Evolutionary conservation across 495 filamentous ascomycete species (phyloP), one percentile per base, ranked within the genome.

Genomic region (Neurospora cerealis): DNA sequence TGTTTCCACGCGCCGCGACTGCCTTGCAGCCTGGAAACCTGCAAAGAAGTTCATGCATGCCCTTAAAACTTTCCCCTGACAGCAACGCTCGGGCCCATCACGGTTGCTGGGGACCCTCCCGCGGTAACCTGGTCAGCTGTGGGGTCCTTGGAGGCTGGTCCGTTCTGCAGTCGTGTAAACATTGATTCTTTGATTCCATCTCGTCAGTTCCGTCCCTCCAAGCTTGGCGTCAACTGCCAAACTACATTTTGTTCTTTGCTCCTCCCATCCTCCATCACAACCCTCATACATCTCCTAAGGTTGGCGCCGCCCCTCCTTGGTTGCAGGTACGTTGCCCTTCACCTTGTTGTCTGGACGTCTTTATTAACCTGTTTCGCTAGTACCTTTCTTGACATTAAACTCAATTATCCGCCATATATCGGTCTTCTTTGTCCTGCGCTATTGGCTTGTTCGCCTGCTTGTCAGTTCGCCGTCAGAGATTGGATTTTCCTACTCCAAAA

Each of bases 361-460:
- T 74, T 77, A 76, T 79, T 81, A 77, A 80, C 74, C 19, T 66
- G n/a, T 24, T 48, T 72, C 24, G 37, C 72, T 36, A 48, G 44
- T 41, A 78, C 69, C 24, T 32, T 62, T 62, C 5, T 32, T 5
- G 3, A 15, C 54, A 7, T 17, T 28, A 8, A 17, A 32, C 24
- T 32, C 54, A 7, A 28, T 15, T 17, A 76, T 73, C 24, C 37
- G 69, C 72, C 66, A 42, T 32, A 73, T 46, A 37, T 71, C 36
- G 66, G 70, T 73, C 70, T 69, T 71, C 70, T 78, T 69, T 77
- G 71, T 66, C 34, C 70, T 7, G 38, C 38, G 4, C 6, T 44
- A 42, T 71, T 73, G 38, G 34, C n/a, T 71, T 73, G 19, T 44
- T 71, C 73, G 38, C 13, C 71, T 73, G 28, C 24, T 62, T 62